Evolutionary conservation across 495 filamentous ascomycete species (phyloP), one percentile per base, ranked within the genome.

Genomic region (Cercophora samala): DNA sequence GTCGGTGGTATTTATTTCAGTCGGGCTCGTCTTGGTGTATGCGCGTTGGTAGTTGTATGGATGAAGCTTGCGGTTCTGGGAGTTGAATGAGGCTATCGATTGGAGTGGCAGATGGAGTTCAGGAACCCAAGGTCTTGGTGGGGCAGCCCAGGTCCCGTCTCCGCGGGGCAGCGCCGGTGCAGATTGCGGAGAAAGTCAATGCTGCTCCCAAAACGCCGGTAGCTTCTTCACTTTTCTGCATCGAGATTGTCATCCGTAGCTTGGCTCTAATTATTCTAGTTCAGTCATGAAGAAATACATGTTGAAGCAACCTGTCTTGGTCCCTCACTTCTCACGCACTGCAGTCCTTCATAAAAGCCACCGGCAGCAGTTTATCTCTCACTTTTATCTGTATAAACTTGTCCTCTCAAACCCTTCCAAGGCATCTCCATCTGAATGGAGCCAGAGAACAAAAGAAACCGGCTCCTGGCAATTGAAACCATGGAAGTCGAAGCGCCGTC

Each of bases 51-150:
- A 13, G 53, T 23, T 22, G 6, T 21, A 19, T 8, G 11, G 53
- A 11, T 15, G n/a, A 56, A 56, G 4, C 13, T 21, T 19, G 53
- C n/a, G 11, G 53, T 9, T 19, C 11, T 21, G 53, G 22, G 9
- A 23, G 22, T 21, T 32, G 29, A 32, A 32, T 13, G 37, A 13
- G 15, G 37, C 37, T 17, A 9, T 46, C 8, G 37, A 3, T 56
- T 56, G n/a, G 18, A 56, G 53, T 56, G 21, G 37, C 37, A 46
- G 53, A 56, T 56, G 53, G 18, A 56, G 19, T 56, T 19, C 53
- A 56, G 22, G n/a, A 56, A 23, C n/a, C 53, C n/a, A 21, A 56
- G 22, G 53, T 21, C 22, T 56, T 56, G 22, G 53, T 56, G 53
- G 53, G 53, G 53, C 22, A 56, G 22, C n/a, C n/a, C n/a, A n/a